phyloP scores from a whole-genome alignment of 108 stramenopile species.

The Cylindrotheca fusiformis region DNA sequence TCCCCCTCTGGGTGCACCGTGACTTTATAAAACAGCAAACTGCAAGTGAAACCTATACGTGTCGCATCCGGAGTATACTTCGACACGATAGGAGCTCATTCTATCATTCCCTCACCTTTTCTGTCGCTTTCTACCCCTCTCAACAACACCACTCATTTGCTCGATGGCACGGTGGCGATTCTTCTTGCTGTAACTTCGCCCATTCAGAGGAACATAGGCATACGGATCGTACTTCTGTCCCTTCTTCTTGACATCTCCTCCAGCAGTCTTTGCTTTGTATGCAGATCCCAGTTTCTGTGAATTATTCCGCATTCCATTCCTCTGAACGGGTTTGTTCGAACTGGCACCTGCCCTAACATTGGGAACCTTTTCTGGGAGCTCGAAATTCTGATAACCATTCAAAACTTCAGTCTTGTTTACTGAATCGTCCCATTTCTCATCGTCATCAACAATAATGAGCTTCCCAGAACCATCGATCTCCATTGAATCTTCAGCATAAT shows the following conservation, averaged over 20 bases:
- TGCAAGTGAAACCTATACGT: too few species aligned
- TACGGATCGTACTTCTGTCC: slow-evolving; percentile 91
- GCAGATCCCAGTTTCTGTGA: slow-evolving; percentile 55
- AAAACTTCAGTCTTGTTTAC: slow-evolving; percentile 6
- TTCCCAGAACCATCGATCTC: slow-evolving; percentile 76
- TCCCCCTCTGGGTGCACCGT: too few species aligned
- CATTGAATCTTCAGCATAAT: slow-evolving; percentile 71
- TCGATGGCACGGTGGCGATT: slow-evolving; percentile 76
- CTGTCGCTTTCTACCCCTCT: slow-evolving; percentile 55
- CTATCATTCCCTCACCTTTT: too few species aligned
- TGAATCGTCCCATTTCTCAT: slow-evolving; percentile 20
- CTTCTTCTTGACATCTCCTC: slow-evolving; percentile 90
- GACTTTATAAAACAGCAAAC: too few species aligned
- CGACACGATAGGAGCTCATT: too few species aligned
- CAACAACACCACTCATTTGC: slow-evolving; percentile 86
- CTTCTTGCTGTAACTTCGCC: slow-evolving; percentile 82
- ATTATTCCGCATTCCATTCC: not conserved
- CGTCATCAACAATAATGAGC: slow-evolving; percentile 56
- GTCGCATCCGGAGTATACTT: too few species aligned
- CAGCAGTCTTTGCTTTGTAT: slow-evolving; percentile 89
- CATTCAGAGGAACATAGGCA: slow-evolving; percentile 90
- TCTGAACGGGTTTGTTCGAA: too few species aligned
- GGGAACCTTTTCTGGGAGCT: not conserved
- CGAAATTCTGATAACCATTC: too few species aligned
- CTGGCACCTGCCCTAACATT: not conserved